Base-by-base conservation (phyloP, 2,329 filamentous ascomycete genomes). In the Onygenales sp. region DNA sequence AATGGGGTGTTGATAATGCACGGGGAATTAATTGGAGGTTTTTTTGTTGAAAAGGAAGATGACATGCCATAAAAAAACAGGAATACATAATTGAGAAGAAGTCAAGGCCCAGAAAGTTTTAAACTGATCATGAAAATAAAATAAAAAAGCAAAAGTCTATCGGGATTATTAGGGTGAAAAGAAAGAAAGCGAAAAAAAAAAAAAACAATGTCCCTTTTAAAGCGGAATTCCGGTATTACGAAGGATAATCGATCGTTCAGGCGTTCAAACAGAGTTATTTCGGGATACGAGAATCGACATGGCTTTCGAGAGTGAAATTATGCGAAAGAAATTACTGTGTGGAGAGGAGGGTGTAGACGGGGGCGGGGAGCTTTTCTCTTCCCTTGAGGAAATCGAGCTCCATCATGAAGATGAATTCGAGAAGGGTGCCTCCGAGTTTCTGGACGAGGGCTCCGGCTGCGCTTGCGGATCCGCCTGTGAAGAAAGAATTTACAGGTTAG, bases 321-420 rank as follows among this genome's bases (percentile, higher is more conserved):
- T 31, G 21, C 21, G 9, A 21, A 39, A 13, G 34, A 9, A 14
- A 39, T 52, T 39, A 52, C 31, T 49, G 55, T 13, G 55, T 81
- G 45, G 77, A 85, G 57, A 98, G 81, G 39, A 98, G 82, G 43
- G 92, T 95, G 68, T 87, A 82, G 51, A 91, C 85, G 9, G 90
- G 89, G 53, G 85, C 85, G 62, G 85, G 83, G 62, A 98, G 86
- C 80, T 95, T 93, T 58, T 90, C 86, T 62, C 89, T 84, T 62
- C 93, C 93, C 68, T 95, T 88, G 61, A 98, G 83, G 73, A 93
- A 92, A 63, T 90, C 86, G 59, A 98, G 86, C 73, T 97, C 92
- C 69, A 97, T 87, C 65, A 98, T 88, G 77, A 98, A 98, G 58
- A 96, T 76, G 74, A 88, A 97, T 62, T 89, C 92, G 55, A 95